These are phyloP conservation scores for Teratosphaeria gauchensis DNA, from an alignment of 2,329 filamentous ascomycete genomes.

Conservation along the genomic window DNA sequence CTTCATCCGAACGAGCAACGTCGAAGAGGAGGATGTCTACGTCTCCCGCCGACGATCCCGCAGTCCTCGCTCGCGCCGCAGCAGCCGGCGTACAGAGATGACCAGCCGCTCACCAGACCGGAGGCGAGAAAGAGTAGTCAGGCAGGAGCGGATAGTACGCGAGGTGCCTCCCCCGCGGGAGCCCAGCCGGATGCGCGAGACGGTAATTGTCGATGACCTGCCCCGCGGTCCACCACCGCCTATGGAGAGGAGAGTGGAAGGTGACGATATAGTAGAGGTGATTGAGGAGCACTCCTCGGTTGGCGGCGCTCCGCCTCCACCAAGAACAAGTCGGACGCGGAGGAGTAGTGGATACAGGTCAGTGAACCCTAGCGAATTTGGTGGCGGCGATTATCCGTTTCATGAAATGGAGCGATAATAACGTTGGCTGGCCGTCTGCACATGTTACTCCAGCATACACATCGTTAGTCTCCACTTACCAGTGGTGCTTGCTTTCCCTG, in stretches of 20 bases:
- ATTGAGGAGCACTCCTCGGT: slow-evolving; percentile 46
- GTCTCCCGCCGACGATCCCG: slow-evolving; percentile 17
- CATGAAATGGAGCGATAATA: not conserved
- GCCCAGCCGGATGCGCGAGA: slow-evolving; percentile 21
- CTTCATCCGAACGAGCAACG: slow-evolving; percentile 19
- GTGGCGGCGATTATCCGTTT: slow-evolving; percentile 22
- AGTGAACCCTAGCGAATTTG: slow-evolving; percentile 36
- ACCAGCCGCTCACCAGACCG: slow-evolving; percentile 14
- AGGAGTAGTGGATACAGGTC: slow-evolving; percentile 38
- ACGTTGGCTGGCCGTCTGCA: slow-evolving; percentile 1
- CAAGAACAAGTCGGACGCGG: slow-evolving; percentile 29
- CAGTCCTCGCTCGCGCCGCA: slow-evolving; percentile 14
- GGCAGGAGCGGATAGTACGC: slow-evolving; percentile 26
- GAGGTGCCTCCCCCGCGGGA: slow-evolving; percentile 19
- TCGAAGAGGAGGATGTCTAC: slow-evolving; percentile 24
- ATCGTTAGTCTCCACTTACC: not conserved
- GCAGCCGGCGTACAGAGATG: slow-evolving; percentile 21
- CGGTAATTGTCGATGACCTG: slow-evolving; percentile 36
- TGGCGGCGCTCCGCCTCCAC: slow-evolving; percentile 26
- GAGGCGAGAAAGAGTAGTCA: slow-evolving; percentile 22
- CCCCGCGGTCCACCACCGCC: slow-evolving; percentile 8
- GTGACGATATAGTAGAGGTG: slow-evolving; percentile 48
- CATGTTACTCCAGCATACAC: not conserved
- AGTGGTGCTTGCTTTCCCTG: not conserved
- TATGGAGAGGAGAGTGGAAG: slow-evolving; percentile 31